These are phyloP conservation scores for Beauveria rudraprayagi DNA, from an alignment of 2,329 filamentous ascomycete species.

Conservation along the genomic window DNA sequence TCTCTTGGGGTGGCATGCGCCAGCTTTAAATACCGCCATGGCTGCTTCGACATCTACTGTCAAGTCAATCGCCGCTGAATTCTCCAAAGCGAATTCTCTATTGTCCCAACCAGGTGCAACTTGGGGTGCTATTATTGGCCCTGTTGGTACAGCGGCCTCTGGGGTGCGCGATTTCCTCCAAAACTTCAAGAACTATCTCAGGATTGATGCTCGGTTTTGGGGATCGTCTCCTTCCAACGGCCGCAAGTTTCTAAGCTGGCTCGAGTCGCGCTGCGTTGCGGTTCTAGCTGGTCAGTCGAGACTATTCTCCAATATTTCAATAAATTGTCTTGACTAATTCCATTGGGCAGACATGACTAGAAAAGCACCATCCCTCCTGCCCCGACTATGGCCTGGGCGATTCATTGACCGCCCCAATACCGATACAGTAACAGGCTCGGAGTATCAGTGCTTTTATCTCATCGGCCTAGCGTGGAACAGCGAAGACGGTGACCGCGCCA, in stretches of 20 bases:
- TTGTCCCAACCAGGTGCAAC: slow-evolving; percentile 28
- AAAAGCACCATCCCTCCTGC: slow-evolving; percentile 40
- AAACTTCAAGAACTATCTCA: slow-evolving; percentile 46
- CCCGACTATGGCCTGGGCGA: slow-evolving; percentile 55
- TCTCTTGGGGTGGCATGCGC: slow-evolving; percentile 54
- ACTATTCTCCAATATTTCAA: neutral
- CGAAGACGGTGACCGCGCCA: slow-evolving; percentile 19
- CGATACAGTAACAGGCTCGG: slow-evolving; percentile 23
- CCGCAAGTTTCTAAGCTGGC: slow-evolving; percentile 51
- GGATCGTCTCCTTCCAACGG: slow-evolving; percentile 47
- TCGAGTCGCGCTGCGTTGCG: slow-evolving; percentile 51
- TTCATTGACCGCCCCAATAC: slow-evolving; percentile 35
- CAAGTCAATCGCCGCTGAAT: slow-evolving; percentile 41
- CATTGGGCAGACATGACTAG: slow-evolving; percentile 40
- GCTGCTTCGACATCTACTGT: slow-evolving; percentile 46
- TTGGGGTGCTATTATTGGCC: slow-evolving; percentile 37
- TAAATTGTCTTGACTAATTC: neutral
- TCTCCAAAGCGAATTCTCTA: slow-evolving; percentile 36
- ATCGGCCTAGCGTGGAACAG: slow-evolving; percentile 42
- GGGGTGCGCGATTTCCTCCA: slow-evolving; percentile 41
- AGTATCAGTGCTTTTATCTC: slow-evolving; percentile 55
- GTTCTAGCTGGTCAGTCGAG: slow-evolving; percentile 46
- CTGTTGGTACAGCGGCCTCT: neutral
- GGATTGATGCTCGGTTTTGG: slow-evolving; percentile 59
- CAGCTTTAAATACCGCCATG: slow-evolving; percentile 51